Evolutionary conservation across 495 filamentous ascomycete species (phyloP), one percentile per base, ranked within the genome.

Genomic region (Lepraria neglecta): DNA sequence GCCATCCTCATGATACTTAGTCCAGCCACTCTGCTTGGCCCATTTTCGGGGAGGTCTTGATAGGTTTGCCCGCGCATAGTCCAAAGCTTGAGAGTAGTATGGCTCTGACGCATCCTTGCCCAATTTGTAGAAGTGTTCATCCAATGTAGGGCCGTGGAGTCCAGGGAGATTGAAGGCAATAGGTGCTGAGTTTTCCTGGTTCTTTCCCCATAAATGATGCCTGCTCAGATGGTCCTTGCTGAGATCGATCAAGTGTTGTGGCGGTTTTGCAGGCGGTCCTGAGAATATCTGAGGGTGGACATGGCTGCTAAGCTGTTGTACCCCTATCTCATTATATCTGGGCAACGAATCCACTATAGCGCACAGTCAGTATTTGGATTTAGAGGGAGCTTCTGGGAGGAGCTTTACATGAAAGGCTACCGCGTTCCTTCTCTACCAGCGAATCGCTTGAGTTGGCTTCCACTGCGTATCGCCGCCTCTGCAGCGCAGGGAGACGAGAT

Each of bases 81-180:
- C 73, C 69, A 89, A 90, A 7, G 95, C 88, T 56, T 83, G 77
- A 0, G 74, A 73, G 45, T 96, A 72, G 70, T 91, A 97, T n/a
- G 92, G 92, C 64, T 97, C 89, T 27, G 90, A 89, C 15, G 86
- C 83, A 69, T 96, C 90, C 75, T 87, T 82, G 24, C 94, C 94
- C 6, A 99, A 82, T 70, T 84, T 92, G 77, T 90, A 78, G 69
- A 99, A 99, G 73, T 99, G 94, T 66, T 97, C 95, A 71, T 97
- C 95, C 28, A 99, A 74, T 0, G 89, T 88, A 31, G 78, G 67
- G 5, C 94, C 95, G 56, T 89, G 86, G 10, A 99, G 81, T 19
- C 74, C 67, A 0, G 94, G 94, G 1, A 99, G 75, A 63, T 96
- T 84, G 71, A 97, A 97, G 43, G 81, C 86, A 68, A 97, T 84